Percentiles rank a stretch among this genome's conserved stretches.
Evolutionary conservation across 305 asterid species (phyloP).

Genomic region (Fraxinus baroniana): DNA sequence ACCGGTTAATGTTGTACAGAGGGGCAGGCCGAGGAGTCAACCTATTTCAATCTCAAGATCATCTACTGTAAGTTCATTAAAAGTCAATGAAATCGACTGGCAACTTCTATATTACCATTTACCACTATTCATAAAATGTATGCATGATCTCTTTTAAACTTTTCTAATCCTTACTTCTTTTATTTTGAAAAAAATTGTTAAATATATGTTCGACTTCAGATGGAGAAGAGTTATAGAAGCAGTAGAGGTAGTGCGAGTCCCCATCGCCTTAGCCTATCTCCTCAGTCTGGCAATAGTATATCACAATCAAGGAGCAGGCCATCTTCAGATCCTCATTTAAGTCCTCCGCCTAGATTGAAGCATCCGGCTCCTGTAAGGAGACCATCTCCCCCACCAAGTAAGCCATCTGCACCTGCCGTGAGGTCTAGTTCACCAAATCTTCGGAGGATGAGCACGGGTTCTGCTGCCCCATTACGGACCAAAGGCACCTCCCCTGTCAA

Average conservation of each 20-base stretch:
- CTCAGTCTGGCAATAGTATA: conserved; percentile 47
- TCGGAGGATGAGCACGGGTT: conserved; percentile 77
- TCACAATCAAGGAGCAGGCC: conserved; percentile 72
- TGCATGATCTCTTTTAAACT: background rate
- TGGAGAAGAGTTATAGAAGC: conserved; percentile 74
- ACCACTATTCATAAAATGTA: background rate
- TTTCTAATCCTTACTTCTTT: conserved; percentile 2
- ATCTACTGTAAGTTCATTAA: conserved; percentile 59
- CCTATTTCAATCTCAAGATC: conserved; percentile 83
- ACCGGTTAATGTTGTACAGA: conserved; percentile 44
- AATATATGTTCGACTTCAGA: conserved; percentile 44
- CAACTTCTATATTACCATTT: background rate
- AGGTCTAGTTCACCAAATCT: conserved; percentile 73
- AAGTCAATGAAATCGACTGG: background rate
- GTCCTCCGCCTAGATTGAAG: conserved; percentile 68
- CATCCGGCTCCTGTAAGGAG: conserved; percentile 62
- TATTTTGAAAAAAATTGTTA: conserved; percentile 10
- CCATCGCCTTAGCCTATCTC: conserved; percentile 83
- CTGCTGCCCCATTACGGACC: conserved; percentile 51
- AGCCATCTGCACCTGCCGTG: conserved; percentile 52
- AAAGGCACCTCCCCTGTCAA: conserved; percentile 81
- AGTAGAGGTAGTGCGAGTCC: conserved; percentile 92
- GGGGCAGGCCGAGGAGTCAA: conserved; percentile 94
- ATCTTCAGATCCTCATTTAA: conserved; percentile 57
- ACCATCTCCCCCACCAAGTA: conserved; percentile 74